Percentiles rank a stretch among this genome's conserved stretches.
Evolutionary conservation across 352 stramenopile species (phyloP).

Genomic region (Halophytophthora batemanensis): DNA sequence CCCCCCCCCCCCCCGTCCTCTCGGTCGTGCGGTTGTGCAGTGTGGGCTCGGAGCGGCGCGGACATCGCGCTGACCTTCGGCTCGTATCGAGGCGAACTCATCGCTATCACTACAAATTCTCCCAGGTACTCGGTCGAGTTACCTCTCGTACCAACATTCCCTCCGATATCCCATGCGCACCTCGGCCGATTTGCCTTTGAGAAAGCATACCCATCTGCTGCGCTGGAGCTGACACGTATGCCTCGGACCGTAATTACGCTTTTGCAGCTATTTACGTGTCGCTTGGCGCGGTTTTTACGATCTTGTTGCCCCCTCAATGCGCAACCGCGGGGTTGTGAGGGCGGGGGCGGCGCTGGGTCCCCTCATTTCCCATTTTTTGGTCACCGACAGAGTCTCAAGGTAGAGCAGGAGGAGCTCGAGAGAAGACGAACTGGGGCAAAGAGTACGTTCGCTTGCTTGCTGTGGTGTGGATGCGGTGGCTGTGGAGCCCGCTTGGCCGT

Average conservation of each 20-base stretch:
- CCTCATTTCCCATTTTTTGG: constrained; percentile 28
- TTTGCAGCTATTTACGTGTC: constrained; percentile 16
- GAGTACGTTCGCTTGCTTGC: constrained; percentile 13
- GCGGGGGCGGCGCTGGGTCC: constrained; percentile 7
- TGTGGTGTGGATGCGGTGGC: neutral
- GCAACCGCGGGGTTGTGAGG: constrained; percentile 2
- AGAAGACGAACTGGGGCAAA: constrained; percentile 15
- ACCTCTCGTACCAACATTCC: no score
- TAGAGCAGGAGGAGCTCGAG: constrained; percentile 2
- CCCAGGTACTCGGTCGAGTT: no score
- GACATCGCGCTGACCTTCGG: no score
- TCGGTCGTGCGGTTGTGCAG: no score
- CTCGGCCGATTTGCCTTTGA: no score
- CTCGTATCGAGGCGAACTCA: no score
- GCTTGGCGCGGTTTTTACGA: constrained; percentile 1
- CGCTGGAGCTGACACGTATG: constrained; percentile 16
- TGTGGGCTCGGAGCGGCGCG: no score
- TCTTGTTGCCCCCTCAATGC: constrained; percentile 1
- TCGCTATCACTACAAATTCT: no score
- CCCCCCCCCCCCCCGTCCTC: no score
- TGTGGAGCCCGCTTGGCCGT: constrained; percentile 4
- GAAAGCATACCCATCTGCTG: neutral
- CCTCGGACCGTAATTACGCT: constrained; percentile 9
- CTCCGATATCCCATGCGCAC: no score
- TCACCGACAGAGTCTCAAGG: constrained; percentile 27